Conservation (phyloP, 176 grass and related monocot genomes). For the Luzula sylvatica region DNA sequence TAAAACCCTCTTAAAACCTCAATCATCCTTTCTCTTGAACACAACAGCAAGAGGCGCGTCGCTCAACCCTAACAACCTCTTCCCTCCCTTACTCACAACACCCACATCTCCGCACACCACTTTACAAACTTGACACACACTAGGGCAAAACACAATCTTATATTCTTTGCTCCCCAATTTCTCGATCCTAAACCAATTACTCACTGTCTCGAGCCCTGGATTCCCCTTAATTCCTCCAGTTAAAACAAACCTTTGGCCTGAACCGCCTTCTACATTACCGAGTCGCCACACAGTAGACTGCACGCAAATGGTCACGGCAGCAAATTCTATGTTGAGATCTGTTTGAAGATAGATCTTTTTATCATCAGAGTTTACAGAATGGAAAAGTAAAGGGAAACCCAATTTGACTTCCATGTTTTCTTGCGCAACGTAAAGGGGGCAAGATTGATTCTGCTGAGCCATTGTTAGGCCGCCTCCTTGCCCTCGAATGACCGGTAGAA, state of each 20-base stretch:
- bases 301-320: conserved; percentile 27
- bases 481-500: conserved; percentile 15
- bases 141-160: conserved; percentile 36
- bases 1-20: too few relatives aligned
- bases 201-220: conserved; percentile 1
- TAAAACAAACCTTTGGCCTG: conserved; percentile 18
- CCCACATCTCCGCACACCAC: conserved; percentile 10
- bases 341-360: conserved; percentile 13
- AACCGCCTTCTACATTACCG: not conserved
- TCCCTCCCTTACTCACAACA: conserved; percentile 4
- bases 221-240: not conserved
- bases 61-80: conserved; percentile 9
- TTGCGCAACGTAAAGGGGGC: conserved; percentile 48
- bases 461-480: conserved; percentile 40
- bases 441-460: not conserved
- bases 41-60: not conserved
- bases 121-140: conserved; percentile 19
- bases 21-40: conserved; percentile 1
- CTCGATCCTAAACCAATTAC: conserved; percentile 48
- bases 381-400: conserved; percentile 30
- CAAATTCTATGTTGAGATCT: conserved; percentile 39
- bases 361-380: not conserved
- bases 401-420: conserved; percentile 11
- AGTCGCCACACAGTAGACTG: conserved; percentile 42
- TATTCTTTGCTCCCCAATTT: conserved; percentile 16